Base-by-base conservation (phyloP, 106 monocot genomes). In the Iris macrosiphon region DNA sequence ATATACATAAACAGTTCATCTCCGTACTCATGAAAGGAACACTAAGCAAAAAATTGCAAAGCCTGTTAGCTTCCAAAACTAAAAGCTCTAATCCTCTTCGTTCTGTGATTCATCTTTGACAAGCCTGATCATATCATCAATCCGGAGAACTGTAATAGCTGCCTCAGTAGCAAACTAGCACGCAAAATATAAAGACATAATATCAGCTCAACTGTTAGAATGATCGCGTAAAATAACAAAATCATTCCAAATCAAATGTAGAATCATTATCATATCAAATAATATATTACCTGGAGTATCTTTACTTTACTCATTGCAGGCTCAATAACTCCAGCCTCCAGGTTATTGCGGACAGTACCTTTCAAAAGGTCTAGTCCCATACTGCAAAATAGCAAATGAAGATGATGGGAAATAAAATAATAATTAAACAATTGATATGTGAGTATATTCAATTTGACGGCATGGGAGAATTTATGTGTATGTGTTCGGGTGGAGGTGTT, bases 101-200 rank as follows among this genome's bases (percentile, higher is more conserved):
- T 57, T 64, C 44, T 76, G 71, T 11, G 54, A 64, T 52, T 89
- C 86, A 52, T 96, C 96, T 70, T 96, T 96, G 20, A 66, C 14
- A 24, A 89, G 79, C 77, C 53, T 82, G 20, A 96, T 96, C 96
- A 96, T 89, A 72, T 90, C 89, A 55, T 96, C 96, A 23, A 96
- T 96, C 55, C 89, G 64, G n/a, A 96, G 79, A 60, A 96, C 90
- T 16, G 89, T 96, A 30, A 96, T 96, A 4, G 96, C 96, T 13
- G 85, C 96, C 79, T 96, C 96, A 4, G 85, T 95, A 12, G 96
- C 96, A 83, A 96, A 96, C 96, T 96, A 20, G 60, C 55, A 72
- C 3, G 38, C 17, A 49, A 51, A n/a, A 55, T 68, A 33, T 32
- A 7, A 39, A 16, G 1, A 7, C 3, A 20, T n/a, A n/a, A n/a